These are phyloP conservation scores for Naganishia onofrii DNA, from an alignment of 768 basidiomycete genomes.

Conservation along the genomic window DNA sequence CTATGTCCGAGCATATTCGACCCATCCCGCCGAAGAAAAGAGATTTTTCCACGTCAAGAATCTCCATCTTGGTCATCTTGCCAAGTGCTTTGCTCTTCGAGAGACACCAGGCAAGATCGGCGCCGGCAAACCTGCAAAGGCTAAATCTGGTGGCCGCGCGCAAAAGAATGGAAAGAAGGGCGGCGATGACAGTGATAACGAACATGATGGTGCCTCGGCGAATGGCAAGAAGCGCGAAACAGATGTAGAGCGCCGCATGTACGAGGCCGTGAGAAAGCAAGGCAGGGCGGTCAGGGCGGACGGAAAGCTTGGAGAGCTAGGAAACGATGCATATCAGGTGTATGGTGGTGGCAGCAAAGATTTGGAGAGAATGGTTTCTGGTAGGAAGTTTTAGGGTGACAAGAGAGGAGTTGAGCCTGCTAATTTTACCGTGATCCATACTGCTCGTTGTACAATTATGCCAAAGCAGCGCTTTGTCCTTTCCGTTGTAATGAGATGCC, in stretches of 20 bases:
- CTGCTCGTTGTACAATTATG: not conserved
- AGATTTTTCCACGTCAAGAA: slow-evolving; percentile 93
- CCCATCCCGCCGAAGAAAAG: slow-evolving; percentile 92
- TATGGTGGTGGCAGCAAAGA: slow-evolving; percentile 38
- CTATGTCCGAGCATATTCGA: slow-evolving; percentile 93
- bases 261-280: slow-evolving; percentile 74
- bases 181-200: slow-evolving; percentile 36
- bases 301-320: slow-evolving; percentile 56
- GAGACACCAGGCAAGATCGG: slow-evolving; percentile 44
- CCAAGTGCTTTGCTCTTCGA: slow-evolving; percentile 51
- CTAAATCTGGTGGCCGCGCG: slow-evolving; percentile 33
- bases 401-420: not conserved
- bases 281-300: slow-evolving; percentile 76
- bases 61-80: slow-evolving; percentile 82
- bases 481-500: not conserved
- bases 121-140: slow-evolving; percentile 29
- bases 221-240: slow-evolving; percentile 25
- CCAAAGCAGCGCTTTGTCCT: not conserved
- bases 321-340: slow-evolving; percentile 48
- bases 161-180: slow-evolving; percentile 36
- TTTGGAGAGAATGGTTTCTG: slow-evolving; percentile 46
- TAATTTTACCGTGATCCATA: not conserved
- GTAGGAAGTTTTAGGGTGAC: slow-evolving; percentile 21
- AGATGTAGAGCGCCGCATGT: slow-evolving; percentile 79
- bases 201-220: slow-evolving; percentile 49